A percentile compares a stretch with the other conserved stretches of the same genome.
phyloP scores from a whole-genome alignment of 2,329 filamentous ascomycete genomes.

The Trichoderma sp. region DNA sequence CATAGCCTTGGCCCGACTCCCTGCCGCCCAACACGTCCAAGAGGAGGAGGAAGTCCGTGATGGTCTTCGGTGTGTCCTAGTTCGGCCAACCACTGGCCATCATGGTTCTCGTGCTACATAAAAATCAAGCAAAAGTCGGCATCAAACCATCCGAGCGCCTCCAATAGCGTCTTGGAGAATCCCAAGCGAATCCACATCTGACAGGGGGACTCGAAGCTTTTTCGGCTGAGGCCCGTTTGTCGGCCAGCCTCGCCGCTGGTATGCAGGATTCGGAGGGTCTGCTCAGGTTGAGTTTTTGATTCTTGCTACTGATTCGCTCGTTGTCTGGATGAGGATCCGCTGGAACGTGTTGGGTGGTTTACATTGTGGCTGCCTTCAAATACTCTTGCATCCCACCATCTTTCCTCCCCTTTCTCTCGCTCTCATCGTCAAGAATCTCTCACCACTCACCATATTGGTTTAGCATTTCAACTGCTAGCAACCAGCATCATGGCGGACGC shows the following conservation, averaged over 20 bases:
- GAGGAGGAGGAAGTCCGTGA: neutral
- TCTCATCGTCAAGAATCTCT: neutral
- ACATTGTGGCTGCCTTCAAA: neutral
- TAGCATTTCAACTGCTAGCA: neutral
- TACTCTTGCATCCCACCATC: neutral
- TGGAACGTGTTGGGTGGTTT: neutral
- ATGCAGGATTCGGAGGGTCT: neutral
- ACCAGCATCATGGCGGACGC: neutral
- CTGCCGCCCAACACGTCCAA: neutral
- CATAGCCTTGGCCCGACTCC: neutral
- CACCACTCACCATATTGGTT: too few species aligned
- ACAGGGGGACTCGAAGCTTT: neutral
- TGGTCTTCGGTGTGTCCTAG: neutral
- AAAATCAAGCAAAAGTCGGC: neutral
- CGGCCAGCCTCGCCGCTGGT: neutral
- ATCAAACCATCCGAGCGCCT: neutral
- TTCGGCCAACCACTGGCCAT: neutral
- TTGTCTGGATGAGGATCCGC: neutral
- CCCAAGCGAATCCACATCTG: neutral
- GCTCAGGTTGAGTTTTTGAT: neutral
- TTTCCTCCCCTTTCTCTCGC: neutral
- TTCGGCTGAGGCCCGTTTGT: neutral
- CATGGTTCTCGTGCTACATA: conserved; percentile 6
- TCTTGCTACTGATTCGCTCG: neutral
- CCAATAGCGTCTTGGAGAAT: neutral